phyloP scores from a whole-genome alignment of 768 basidiomycete species.

The Auricularia auricula-judae region DNA sequence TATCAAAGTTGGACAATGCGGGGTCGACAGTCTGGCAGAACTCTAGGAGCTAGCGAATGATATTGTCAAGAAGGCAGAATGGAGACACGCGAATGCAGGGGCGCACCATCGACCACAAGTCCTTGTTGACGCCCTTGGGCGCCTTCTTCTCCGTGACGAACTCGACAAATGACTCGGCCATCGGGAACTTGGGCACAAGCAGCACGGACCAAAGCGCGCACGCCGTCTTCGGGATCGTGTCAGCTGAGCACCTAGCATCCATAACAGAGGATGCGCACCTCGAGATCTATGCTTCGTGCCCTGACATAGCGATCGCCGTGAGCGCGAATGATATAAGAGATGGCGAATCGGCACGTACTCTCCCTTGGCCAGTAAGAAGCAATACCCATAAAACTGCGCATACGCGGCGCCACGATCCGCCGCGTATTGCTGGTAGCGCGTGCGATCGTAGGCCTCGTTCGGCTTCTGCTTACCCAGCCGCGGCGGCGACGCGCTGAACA shows the following conservation, averaged over 20 bases:
- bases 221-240: conserved; percentile 38
- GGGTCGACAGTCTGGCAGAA: conserved; percentile 56
- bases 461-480: conserved; percentile 20
- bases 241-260: neutral
- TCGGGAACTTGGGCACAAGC: conserved; percentile 51
- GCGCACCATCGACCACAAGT: conserved; percentile 76
- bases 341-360: conserved; percentile 35
- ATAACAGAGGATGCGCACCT: conserved; percentile 32
- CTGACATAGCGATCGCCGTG: conserved; percentile 28
- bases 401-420: conserved; percentile 42
- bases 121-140: conserved; percentile 74
- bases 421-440: conserved; percentile 39
- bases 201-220: conserved; percentile 68
- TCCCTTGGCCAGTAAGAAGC: conserved; percentile 60
- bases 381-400: conserved; percentile 55
- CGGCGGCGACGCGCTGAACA: conserved; percentile 38
- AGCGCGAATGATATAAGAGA: neutral
- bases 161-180: conserved; percentile 51
- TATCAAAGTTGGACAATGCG: conserved; percentile 56
- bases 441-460: conserved; percentile 44
- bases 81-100: neutral
- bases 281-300: conserved; percentile 71
- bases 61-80: neutral
- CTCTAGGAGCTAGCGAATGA: conserved; percentile 48
- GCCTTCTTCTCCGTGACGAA: conserved; percentile 49